Evolutionary conservation across 441 rosid species (phyloP), one percentile per base, ranked within the genome.

Genomic region (Isatis lusitanica): DNA sequence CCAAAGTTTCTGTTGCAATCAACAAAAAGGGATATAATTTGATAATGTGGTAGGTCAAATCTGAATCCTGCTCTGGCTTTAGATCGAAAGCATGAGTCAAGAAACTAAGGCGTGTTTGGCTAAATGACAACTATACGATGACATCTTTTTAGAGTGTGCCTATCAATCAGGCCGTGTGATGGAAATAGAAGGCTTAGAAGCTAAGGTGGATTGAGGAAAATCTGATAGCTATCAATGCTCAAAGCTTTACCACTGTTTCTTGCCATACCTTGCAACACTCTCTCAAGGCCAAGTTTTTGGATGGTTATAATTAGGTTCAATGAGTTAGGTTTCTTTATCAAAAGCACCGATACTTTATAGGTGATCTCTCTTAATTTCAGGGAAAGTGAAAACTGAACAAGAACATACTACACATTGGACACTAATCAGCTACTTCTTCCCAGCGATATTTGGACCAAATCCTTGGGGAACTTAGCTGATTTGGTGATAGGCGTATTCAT

Each of bases 401-500:
- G 50, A 26, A 21, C 28, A 24, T 9, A 44, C n/a, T 53, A 35
- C 52, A 26, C 57, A 40, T 40, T 64, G 13, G 12, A 57, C 42
- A 33, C n/a, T 13, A 57, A 13, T 16, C 15, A 71, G 71, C 77
- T 77, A 84, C 83, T 83, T 91, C 60, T 79, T 87, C 61, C 96
- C 92, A 2, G 91, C 87, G 47, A 90, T 85, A 77, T 83, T 86
- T 3, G 89, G 38, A 88, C 86, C 79, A 94, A 80, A 81, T 85
- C 88, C 31, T 67, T 83, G 43, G 88, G 81, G 48, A 91, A 90
- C 87, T 86, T 88, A 4, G 91, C 90, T 59, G 97, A 91, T 79
- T 93, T 93, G 10, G 93, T 87, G 38, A 93, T 84, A 1, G 97
- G 96, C 0, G 98, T 90, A 73, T 91, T 87, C 73, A 90, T 78